Base-by-base conservation (phyloP, 2,329 filamentous ascomycete genomes). In the Cadophora sp. region DNA sequence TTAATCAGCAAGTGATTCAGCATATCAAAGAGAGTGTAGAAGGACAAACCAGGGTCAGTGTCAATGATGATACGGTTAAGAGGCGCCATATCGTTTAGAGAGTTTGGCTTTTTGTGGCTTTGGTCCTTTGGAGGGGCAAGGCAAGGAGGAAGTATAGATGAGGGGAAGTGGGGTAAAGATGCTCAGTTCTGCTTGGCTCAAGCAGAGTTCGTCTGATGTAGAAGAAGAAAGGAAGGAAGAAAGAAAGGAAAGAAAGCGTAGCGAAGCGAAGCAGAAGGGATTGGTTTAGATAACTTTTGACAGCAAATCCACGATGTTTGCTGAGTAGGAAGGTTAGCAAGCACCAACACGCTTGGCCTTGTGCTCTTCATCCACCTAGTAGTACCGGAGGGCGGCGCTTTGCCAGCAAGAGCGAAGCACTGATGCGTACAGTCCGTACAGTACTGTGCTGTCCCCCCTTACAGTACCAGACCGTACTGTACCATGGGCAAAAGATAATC, bases 11-110 rank as follows among this genome's bases (percentile, higher is more conserved):
- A 50, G 34, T 40, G 31, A 24, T 37, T 3, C n/a, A 37, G 48
- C 53, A 72, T 67, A 59, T 58, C n/a, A 1, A 14, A 27, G 56
- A 22, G 29, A 12, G 26, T 40, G 12, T 24, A 29, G 43, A 59
- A 24, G 48, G 29, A 51, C 79, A 73, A 84, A 92, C 94, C 82
- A 73, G 95, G 95, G 79, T 98, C 96, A 2, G 95, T 98, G 78
- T 99, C 96, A 76, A 99, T 96, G 76, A 99, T 97, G 74, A 99
- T 90, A 76, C 91, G 89, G 75, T 87, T 89, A 74, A 88, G 89
- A 31, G 89, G 86, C 65, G 87, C 84, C 90, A 92, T 92, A 66
- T 58, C 74, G 34, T 31, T 56, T 40, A 2, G 22, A 67, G 16
- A 56, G n/a, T 22, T 40, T 24, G 22, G 56, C 31, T 40, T 22